Evolutionary conservation across 208 protist species (phyloP).

Genomic region (Herpetomonas tarakana): DNA sequence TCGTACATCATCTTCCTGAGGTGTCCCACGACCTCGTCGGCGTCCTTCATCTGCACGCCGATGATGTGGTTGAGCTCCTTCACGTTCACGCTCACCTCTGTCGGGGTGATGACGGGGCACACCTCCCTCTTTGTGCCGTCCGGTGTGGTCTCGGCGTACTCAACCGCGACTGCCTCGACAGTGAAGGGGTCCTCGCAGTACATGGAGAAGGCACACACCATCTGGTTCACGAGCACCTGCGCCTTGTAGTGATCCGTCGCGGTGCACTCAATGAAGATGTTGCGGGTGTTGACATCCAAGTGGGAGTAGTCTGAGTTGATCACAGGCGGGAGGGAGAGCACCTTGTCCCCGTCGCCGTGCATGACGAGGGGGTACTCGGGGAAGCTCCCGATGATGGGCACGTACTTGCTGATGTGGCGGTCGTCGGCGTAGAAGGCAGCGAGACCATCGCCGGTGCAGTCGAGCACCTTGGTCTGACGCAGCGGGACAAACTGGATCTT

Average conservation of each 20-base stretch:
- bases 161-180: slow-evolving; percentile 82
- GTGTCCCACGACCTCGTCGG: slow-evolving; percentile 65
- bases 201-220: slow-evolving; percentile 95
- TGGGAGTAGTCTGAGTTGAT: slow-evolving; percentile 99
- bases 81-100: slow-evolving; percentile 42
- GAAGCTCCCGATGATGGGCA: slow-evolving; percentile 69
- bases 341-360: slow-evolving; percentile 42
- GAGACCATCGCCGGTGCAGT: slow-evolving; percentile 84
- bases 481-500: slow-evolving; percentile 95
- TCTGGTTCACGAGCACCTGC: slow-evolving; percentile 95
- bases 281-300: slow-evolving; percentile 95
- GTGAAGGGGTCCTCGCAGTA: slow-evolving; percentile 93
- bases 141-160: slow-evolving; percentile 65
- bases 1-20: slow-evolving; percentile 93
- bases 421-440: slow-evolving; percentile 87
- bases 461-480: slow-evolving; percentile 68
- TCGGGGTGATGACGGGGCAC: slow-evolving; percentile 63
- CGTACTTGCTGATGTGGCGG: slow-evolving; percentile 87
- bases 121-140: slow-evolving; percentile 63
- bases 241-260: slow-evolving; percentile 97
- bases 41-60: slow-evolving; percentile 80
- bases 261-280: slow-evolving; percentile 99
- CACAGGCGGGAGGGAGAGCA: slow-evolving; percentile 99
- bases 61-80: slow-evolving; percentile 86
- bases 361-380: slow-evolving; percentile 83